Conservation (phyloP, 306 rosid genomes). For the Acacia acuminata region DNA sequence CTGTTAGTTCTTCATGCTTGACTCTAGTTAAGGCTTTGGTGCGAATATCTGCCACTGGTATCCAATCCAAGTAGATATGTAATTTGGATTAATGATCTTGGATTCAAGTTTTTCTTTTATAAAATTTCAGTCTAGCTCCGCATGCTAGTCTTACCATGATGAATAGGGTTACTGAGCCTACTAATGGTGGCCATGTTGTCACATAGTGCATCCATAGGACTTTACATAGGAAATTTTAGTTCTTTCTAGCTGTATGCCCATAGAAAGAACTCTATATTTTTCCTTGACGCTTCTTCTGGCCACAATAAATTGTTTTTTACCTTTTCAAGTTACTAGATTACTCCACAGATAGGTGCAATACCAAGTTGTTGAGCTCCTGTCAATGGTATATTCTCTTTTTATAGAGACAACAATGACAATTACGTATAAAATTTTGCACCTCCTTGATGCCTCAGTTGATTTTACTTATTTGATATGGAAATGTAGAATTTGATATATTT, state of each 20-base stretch:
- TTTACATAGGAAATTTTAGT: background rate
- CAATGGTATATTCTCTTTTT: background rate
- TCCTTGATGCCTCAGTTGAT: background rate
- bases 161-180: background rate
- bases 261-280: background rate
- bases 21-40: background rate
- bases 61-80: background rate
- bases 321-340: background rate
- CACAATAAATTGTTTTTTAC: background rate
- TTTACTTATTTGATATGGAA: background rate
- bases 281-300: background rate
- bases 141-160: background rate
- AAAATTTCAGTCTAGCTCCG: background rate
- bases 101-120: background rate
- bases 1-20: background rate
- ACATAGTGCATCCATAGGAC: background rate
- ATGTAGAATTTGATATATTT: constrained; percentile 12
- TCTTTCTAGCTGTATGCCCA: background rate
- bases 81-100: background rate
- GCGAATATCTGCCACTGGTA: background rate
- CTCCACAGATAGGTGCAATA: background rate
- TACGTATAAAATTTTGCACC: background rate
- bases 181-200: background rate
- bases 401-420: background rate
- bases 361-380: background rate